Evolutionary conservation across 2,329 filamentous ascomycete genomes (phyloP).

Genomic region (Raffaelea arxii): DNA sequence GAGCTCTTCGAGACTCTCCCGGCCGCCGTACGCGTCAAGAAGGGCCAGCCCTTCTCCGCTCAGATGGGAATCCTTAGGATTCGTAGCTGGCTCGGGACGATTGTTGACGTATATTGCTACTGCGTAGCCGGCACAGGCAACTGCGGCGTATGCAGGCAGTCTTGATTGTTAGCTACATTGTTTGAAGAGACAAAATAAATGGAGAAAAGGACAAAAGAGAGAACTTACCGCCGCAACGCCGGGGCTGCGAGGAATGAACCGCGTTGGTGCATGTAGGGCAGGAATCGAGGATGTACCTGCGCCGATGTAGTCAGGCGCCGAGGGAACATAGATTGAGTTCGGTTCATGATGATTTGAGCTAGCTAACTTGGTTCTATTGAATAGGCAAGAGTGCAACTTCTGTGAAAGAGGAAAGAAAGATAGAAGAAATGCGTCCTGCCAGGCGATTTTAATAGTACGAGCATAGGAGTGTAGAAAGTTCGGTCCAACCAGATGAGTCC

Average conservation of each 20-base stretch:
- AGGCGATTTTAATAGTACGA: too few relatives aligned
- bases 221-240: conserved; percentile 5
- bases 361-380: too few relatives aligned
- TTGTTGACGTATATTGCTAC: conserved; percentile 2
- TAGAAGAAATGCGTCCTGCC: too few relatives aligned
- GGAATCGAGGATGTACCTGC: conserved; percentile 21
- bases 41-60: conserved; percentile 1
- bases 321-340: not conserved
- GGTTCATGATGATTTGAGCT: conserved; percentile 6
- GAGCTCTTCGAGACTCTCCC: conserved; percentile 19
- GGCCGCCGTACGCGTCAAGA: conserved; percentile 19
- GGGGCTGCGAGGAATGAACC: conserved; percentile 3
- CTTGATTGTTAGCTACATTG: too few relatives aligned
- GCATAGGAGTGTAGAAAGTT: too few relatives aligned
- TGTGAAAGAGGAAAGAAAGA: too few relatives aligned
- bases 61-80: not conserved
- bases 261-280: conserved; percentile 19
- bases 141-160: conserved; percentile 5
- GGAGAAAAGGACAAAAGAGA: not conserved
- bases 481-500: too few relatives aligned
- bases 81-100: conserved; percentile 7
- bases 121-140: conserved; percentile 8
- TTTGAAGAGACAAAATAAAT: not conserved
- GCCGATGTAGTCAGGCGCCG: conserved; percentile 13
- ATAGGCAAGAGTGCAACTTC: too few relatives aligned